These are phyloP conservation scores for Filobasidium wieringae DNA, from an alignment of 768 basidiomycete genomes.

Conservation along the genomic window DNA sequence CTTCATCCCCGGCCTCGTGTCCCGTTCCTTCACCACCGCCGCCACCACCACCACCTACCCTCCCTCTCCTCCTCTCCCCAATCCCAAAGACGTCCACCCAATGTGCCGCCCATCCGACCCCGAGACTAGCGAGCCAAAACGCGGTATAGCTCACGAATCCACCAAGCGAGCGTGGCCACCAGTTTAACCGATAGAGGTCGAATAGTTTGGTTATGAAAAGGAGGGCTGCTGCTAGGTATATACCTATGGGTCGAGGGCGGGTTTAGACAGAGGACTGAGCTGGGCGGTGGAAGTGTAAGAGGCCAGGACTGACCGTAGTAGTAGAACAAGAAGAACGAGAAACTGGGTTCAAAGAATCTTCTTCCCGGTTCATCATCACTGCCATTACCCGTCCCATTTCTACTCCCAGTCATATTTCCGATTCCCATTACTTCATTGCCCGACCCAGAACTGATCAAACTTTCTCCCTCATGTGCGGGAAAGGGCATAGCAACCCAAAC, in stretches of 20 bases:
- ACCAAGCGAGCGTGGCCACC: conserved; percentile 41
- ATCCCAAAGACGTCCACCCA: conserved; percentile 33
- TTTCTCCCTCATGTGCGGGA: conserved; percentile 23
- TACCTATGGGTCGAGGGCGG: conserved; percentile 25
- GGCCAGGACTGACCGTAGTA: conserved; percentile 26
- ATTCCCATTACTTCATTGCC: neutral
- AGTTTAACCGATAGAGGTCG: conserved; percentile 41
- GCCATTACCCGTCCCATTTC: neutral
- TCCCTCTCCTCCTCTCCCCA: conserved; percentile 20
- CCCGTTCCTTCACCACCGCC: conserved; percentile 8
- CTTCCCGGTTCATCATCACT: too few relatives aligned
- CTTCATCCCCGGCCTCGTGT: conserved; percentile 15
- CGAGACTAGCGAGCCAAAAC: conserved; percentile 34
- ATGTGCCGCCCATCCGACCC: conserved; percentile 28
- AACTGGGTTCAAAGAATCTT: conserved; percentile 38
- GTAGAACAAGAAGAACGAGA: conserved; percentile 41
- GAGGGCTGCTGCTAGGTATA: conserved; percentile 42
- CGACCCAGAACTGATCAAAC: neutral
- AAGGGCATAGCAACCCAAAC: conserved; percentile 42
- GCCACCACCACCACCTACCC: neutral
- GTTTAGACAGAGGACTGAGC: too few relatives aligned
- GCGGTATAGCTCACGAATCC: conserved; percentile 38
- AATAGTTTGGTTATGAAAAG: conserved; percentile 43
- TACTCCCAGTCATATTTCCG: neutral
- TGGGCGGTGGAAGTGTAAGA: conserved; percentile 2